Base-by-base conservation (phyloP, 805 yeast genomes). In the Metschnikowia arizonensis region DNA sequence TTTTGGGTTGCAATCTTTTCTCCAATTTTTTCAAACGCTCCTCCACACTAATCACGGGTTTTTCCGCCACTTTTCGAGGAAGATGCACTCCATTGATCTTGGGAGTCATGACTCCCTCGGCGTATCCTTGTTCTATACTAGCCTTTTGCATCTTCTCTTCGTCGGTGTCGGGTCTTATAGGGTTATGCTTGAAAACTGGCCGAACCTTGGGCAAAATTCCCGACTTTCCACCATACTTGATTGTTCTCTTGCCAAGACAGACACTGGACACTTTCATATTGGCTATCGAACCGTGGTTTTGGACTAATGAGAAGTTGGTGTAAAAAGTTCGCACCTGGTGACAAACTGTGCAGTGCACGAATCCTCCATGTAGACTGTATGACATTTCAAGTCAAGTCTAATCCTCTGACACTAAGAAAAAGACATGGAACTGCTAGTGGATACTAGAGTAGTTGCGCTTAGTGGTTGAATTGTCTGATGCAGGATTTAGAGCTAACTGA, bases 151-250 rank as follows among this genome's bases (percentile, higher is more conserved):
- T 74, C 46, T 50, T 34, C 46, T 71, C 74, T 26, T 69, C 57
- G 11, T 53, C 76, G 50, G 74, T 74, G 49, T 70, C 60, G 25
- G 80, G 82, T 51, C 76, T 74, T 39, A 74, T 71, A 4, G 89
- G 87, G 45, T 78, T 77, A 15, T 61, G 50, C 56, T 82, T 85
- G 66, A 90, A 79, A 25, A 88, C 81, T 32, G 82, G 79, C 57
- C 96, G 82, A 8, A 87, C 82, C 45, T 68, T 72, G 39, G 97
- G 97, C 52, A 90, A 73, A 40, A 87, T 73, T 61, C 97, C 97
- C 40, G 91, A 83, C 64, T 85, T 84, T 12, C 81, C 81, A 25
- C 81, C 81, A 58, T 65, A 71, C 55, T 70, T 77, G 38, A 76
- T 57, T 21, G 72, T 68, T 43, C 79, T 72, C 53, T 76, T 78